Percentiles rank a stretch among this genome's conserved stretches.
phyloP scores from a whole-genome alignment of 176 grass and related monocot genomes.

The Sorghum bicolor region Sorghum_bicolor_NCBIv3 NC_012879.2:56450501-56451000 shows the following conservation, averaged over 20 bases:
- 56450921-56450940: background rate
- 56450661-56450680: background rate
- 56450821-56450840: background rate
- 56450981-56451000: background rate
- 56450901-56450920: background rate
- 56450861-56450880: background rate
- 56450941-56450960: background rate
- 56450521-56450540: slow-evolving; percentile 28
- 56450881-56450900: background rate
- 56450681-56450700: background rate
- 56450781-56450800: background rate
- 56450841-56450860: background rate
- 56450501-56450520: slow-evolving; percentile 22
- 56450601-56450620: slow-evolving; percentile 31
- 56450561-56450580: background rate
- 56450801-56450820: background rate
- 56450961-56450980: background rate
- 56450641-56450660: background rate
- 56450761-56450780: background rate
- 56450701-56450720: background rate
- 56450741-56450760: background rate
- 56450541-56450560: slow-evolving; percentile 19
- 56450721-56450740: background rate
- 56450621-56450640: slow-evolving; percentile 11
- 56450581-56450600: slow-evolving; percentile 21